These are phyloP conservation scores for Fusarium pseudograminearum DNA, from an alignment of 2,329 filamentous ascomycete genomes.

Conservation along the genomic window DNA sequence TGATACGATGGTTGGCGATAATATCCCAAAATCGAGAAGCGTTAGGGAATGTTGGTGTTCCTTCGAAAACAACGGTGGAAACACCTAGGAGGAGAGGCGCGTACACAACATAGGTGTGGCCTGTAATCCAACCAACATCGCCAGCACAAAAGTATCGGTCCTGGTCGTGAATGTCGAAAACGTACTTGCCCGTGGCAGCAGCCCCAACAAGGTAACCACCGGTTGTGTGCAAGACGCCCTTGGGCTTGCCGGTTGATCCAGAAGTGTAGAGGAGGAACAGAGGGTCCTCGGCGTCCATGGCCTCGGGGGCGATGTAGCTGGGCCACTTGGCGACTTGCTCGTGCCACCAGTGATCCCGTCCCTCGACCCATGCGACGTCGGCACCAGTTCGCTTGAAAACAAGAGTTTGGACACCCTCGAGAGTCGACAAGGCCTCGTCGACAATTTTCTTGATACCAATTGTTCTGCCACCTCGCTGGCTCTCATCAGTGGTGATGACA, in stretches of 20 bases:
- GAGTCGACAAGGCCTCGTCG: conserved; percentile 84
- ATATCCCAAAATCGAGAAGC: conserved; percentile 98
- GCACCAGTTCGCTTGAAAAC: conserved; percentile 92
- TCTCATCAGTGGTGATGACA: conserved; percentile 93
- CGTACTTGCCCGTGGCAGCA: conserved; percentile 91
- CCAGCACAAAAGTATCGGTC: conserved; percentile 95
- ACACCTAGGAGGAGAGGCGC: conserved; percentile 89
- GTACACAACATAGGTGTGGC: conserved; percentile 96
- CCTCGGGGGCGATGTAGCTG: conserved; percentile 84
- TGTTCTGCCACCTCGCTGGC: conserved; percentile 91
- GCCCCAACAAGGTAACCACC: conserved; percentile 89
- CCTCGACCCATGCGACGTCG: conserved; percentile 84
- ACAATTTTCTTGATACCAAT: conserved; percentile 97
- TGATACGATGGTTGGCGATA: conserved; percentile 88
- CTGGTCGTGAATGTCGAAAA: conserved; percentile 92
- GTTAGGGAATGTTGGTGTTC: conserved; percentile 91
- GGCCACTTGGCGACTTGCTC: conserved; percentile 95
- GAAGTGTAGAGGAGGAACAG: conserved; percentile 96
- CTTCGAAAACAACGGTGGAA: conserved; percentile 92
- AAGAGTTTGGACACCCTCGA: conserved; percentile 84
- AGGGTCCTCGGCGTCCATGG: conserved; percentile 89
- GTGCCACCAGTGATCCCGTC: conserved; percentile 94
- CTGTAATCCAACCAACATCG: conserved; percentile 97
- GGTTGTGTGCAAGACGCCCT: conserved; percentile 95
- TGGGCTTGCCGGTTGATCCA: conserved; percentile 94